Base-by-base conservation (phyloP, 805 yeast genomes). In the Cyberlindnera petersonii region DNA sequence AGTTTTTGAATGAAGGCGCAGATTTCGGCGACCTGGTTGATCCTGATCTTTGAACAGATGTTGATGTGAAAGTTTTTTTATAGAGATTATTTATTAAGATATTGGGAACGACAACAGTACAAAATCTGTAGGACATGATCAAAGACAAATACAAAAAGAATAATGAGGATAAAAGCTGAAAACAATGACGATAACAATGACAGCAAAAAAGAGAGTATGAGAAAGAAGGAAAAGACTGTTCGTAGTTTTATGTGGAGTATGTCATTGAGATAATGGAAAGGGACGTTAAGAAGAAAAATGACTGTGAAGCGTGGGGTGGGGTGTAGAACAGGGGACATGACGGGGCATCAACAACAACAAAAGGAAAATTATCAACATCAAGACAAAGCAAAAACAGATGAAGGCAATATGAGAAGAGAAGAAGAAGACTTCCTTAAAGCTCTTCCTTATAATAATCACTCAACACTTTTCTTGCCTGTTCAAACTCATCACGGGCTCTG, bases 1-100 rank as follows among this genome's bases (percentile, higher is more conserved):
- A 63, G 37, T 77, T 86, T 49, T 62, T 84, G 33, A 74, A 66
- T 11, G 76, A 75, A 1, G 47, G 47, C 7, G 53, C 66, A 7
- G 86, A 81, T 55, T 59, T 82, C 18, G 89, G 89, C 4, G 59
- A 57, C 21, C 32, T 43, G 22, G 37, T 51, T 3, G 80, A 75
- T 43, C 63, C 69, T 2, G 78, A 73, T 47, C 43, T 70, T 16
- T 42, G 27, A 38, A 4, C 10, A 15, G 18, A 8, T 14, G n/a
- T n/a, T n/a, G n/a, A n/a, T n/a, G n/a, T n/a, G n/a, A n/a, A n/a
- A n/a, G n/a, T n/a, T n/a, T n/a, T n/a, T n/a, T n/a, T n/a, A n/a
- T n/a, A n/a, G n/a, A n/a, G n/a, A n/a, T n/a, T n/a, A n/a, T n/a
- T n/a, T n/a, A n/a, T n/a, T n/a, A n/a, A n/a, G n/a, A n/a, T n/a